Base-by-base conservation (phyloP, 805 yeast genomes). In the Yamadazyma insecticola region DNA sequence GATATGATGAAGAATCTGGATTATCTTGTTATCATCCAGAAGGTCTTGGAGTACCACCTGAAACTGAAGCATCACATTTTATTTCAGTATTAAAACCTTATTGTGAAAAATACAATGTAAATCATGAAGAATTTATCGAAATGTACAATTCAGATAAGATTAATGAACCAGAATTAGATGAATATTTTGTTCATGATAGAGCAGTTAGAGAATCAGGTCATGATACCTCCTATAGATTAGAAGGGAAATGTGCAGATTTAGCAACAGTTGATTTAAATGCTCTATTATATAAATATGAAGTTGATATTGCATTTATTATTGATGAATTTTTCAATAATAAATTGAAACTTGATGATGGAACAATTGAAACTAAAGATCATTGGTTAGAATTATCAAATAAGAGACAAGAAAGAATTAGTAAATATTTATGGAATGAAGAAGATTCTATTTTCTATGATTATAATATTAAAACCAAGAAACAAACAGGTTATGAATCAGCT, bases 121-220 rank as follows among this genome's bases (percentile, higher is more conserved):
- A 78, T 6, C 80, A 75, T 26, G 81, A 78, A 28, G 86, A 87
- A 51, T 75, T 81, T 40, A 57, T 69, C 26, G 65, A 69, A 48
- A 44, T 49, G 42, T 92, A 90, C 61, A 87, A 89, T 48, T 55
- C 63, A 24, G 80, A 81, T 4, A 56, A 63, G 30, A 67, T 90
- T 13, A 37, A 60, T 3, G 96, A 86, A 49, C 94, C 95, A 1
- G 76, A 67, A n/a, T 66, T 90, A 37, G 97, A 92, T 49, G 88
- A 77, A 40, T 90, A 85, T 53, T 85, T 90, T 53, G 55, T 84
- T 29, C 96, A 90, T 51, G 98, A 90, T 55, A 69, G 97, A 36
- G 97, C 95, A 1, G 95, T 90, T 8, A 74, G 98, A 51, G 98
- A 90, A 58, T 80, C 92, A 19, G 98, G 98, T 1, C 97, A 92